A percentile compares a stretch with the other conserved stretches of the same genome.
Conservation (phyloP, 2,329 filamentous ascomycete genomes). For the Neonectria punicea region DNA sequence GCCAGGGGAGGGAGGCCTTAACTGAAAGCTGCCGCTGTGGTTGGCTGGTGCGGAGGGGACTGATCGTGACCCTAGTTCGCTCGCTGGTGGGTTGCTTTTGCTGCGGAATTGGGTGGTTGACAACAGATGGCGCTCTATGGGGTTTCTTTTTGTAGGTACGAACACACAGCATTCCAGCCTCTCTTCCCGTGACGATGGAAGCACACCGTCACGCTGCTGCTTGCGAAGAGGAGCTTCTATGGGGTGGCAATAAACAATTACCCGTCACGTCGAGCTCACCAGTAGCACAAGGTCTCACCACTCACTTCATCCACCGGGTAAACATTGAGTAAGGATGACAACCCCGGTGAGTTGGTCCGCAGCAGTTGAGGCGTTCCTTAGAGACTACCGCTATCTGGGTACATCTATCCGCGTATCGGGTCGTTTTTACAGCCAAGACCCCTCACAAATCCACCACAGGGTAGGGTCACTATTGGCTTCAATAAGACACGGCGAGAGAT, state of each 20-base stretch:
- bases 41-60: conserved; percentile 1
- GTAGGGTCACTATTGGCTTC: background rate
- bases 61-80: background rate
- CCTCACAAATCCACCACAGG: background rate
- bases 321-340: background rate
- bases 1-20: conserved; percentile 23
- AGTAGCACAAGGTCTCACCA: background rate
- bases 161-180: too few species aligned
- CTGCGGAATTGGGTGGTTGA: conserved; percentile 6
- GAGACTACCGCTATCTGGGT: background rate
- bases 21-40: conserved; percentile 5
- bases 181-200: too few species aligned
- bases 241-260: background rate
- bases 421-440: background rate
- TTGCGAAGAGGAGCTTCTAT: background rate
- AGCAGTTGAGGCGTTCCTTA: background rate
- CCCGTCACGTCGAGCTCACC: background rate
- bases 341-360: background rate
- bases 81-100: background rate
- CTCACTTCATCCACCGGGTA: background rate
- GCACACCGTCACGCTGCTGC: too few species aligned
- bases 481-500: too few species aligned
- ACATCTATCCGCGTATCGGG: background rate
- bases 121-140: background rate
- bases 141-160: background rate